Evolutionary conservation across 441 rosid species (phyloP).

Genomic region (Metrosideros polymorpha): DNA sequence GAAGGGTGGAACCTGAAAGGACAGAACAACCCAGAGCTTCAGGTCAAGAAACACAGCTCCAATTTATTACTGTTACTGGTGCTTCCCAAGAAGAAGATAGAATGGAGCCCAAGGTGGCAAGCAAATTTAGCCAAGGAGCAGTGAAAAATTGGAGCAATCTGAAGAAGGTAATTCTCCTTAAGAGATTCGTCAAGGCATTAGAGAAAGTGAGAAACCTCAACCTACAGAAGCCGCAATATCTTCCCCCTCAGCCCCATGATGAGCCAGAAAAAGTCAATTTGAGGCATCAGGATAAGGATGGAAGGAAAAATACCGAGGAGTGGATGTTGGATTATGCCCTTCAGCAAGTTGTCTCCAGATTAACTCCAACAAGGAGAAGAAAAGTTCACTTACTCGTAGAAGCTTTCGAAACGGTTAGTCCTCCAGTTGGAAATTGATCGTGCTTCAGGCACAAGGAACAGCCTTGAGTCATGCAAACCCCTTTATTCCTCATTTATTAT

Average conservation of each 20-base stretch:
- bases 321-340: constrained; percentile 93
- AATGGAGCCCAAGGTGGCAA: constrained; percentile 10
- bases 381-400: constrained; percentile 75
- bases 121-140: constrained; percentile 15
- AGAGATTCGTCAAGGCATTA: constrained; percentile 65
- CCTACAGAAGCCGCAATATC: constrained; percentile 36
- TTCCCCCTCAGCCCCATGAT: constrained; percentile 25
- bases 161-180: constrained; percentile 57
- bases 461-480: neutral
- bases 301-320: constrained; percentile 59
- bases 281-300: constrained; percentile 51
- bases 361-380: constrained; percentile 70
- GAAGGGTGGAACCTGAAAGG: neutral
- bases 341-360: constrained; percentile 63
- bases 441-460: neutral
- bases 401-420: constrained; percentile 80
- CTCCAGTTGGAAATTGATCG: constrained; percentile 23
- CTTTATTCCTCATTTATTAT: neutral
- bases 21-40: neutral
- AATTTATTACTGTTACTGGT: neutral
- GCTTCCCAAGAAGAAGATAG: neutral
- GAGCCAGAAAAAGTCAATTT: constrained; percentile 60
- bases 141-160: constrained; percentile 69
- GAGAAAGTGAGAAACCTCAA: constrained; percentile 57
- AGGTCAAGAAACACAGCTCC: constrained; percentile 6